phyloP scores from a whole-genome alignment of 352 stramenopile species.

The Aphanomyces euteiches region DNA sequence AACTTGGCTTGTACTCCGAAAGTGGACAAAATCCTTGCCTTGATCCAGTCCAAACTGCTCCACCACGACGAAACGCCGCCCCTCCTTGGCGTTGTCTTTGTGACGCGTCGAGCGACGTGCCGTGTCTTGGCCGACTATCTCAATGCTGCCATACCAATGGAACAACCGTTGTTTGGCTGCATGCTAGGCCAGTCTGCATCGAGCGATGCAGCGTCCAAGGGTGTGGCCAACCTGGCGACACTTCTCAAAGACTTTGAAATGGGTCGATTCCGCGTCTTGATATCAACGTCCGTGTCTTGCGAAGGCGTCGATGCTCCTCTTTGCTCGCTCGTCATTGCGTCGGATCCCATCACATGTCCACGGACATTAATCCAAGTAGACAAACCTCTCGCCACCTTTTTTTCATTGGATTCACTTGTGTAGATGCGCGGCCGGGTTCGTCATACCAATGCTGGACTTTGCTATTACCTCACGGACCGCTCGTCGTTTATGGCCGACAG shows the following conservation, averaged over 20 bases:
- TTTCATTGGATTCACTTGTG: not conserved
- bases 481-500: conserved; percentile 48
- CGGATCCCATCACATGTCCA: conserved; percentile 48
- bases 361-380: conserved; percentile 62
- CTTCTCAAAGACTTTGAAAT: conserved; percentile 56
- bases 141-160: conserved; percentile 51
- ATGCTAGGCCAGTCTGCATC: conserved; percentile 54
- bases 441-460: conserved; percentile 66
- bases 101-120: conserved; percentile 71
- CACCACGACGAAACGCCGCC: not conserved
- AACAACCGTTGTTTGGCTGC: conserved; percentile 43
- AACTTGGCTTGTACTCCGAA: conserved; percentile 52
- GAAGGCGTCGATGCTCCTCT: conserved; percentile 79
- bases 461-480: conserved; percentile 68
- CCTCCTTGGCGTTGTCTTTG: conserved; percentile 65
- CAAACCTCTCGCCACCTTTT: not conserved
- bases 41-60: conserved; percentile 42
- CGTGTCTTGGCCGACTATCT: conserved; percentile 75
- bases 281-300: conserved; percentile 75
- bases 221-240: conserved; percentile 53
- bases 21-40: conserved; percentile 53
- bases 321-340: conserved; percentile 62
- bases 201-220: conserved; percentile 56
- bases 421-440: conserved; percentile 59
- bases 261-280: conserved; percentile 49